Conservation (phyloP, 1,139 yeast genomes). For the Diutina sp. region DNA sequence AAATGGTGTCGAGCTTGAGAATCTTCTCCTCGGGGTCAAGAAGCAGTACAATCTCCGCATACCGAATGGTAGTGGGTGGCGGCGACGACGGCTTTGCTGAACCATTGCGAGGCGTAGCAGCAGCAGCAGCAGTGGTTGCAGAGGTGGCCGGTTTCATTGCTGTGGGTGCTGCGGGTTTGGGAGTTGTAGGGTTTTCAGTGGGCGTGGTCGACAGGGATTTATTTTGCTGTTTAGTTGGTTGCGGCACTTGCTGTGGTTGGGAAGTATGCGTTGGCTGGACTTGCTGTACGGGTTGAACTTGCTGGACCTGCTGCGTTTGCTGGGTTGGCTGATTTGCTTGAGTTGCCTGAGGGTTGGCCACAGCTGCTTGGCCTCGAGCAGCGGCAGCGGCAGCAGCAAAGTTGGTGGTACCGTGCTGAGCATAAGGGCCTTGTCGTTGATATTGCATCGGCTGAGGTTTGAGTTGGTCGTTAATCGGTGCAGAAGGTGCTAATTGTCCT, state of each 20-base stretch:
- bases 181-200: background rate
- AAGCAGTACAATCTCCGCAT: conserved; percentile 23
- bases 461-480: background rate
- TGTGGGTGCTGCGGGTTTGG: background rate
- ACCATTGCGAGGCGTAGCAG: background rate
- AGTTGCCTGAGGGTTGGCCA: background rate
- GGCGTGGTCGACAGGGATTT: background rate
- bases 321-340: background rate
- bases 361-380: background rate
- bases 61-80: conserved; percentile 5
- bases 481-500: background rate
- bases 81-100: background rate
- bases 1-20: conserved; percentile 26
- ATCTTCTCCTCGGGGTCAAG: conserved; percentile 26
- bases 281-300: too few relatives aligned
- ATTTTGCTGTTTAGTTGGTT: background rate
- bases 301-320: background rate
- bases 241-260: background rate
- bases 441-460: background rate
- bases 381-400: background rate
- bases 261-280: background rate
- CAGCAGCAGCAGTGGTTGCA: background rate
- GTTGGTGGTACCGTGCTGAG: background rate
- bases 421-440: background rate
- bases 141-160: too few relatives aligned